A percentile compares a stretch with the other conserved stretches of the same genome.
Conservation (phyloP, 78 protist species). For the Dictyostelium firmibasis region DNA sequence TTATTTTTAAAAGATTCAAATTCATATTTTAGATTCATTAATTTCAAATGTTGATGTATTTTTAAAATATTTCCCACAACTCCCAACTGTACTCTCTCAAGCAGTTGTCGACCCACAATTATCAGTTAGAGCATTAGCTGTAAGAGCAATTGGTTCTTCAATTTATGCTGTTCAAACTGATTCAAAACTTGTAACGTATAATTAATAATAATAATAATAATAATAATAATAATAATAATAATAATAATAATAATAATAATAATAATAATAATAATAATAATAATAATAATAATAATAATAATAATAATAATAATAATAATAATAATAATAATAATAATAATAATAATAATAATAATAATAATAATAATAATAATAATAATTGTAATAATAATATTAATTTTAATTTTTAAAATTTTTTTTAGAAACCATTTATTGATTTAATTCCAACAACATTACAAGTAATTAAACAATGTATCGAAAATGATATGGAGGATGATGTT, state of each 20-base stretch:
- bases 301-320: too few relatives aligned
- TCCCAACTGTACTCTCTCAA: background rate
- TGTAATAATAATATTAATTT: background rate
- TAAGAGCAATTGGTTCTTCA: constrained; percentile 66
- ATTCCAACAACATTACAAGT: constrained; percentile 56
- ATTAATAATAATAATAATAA: too few relatives aligned
- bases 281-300: too few relatives aligned
- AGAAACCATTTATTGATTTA: constrained; percentile 19
- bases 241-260: too few relatives aligned
- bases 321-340: too few relatives aligned
- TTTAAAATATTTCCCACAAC: background rate
- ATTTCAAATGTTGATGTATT: background rate
- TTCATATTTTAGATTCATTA: constrained; percentile 49
- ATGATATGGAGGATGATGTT: constrained; percentile 69
- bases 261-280: too few relatives aligned
- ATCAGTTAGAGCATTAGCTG: constrained; percentile 27
- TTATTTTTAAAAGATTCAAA: constrained; percentile 4
- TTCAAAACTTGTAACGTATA: constrained; percentile 1
- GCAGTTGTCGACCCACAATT: constrained; percentile 44
- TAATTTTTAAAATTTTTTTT: background rate
- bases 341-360: too few relatives aligned
- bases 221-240: too few relatives aligned
- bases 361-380: background rate
- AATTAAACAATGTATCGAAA: constrained; percentile 39
- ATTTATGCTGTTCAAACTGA: background rate